A percentile compares a stretch with the other conserved stretches of the same genome.
These are phyloP conservation scores for Juncus inflexus DNA, from an alignment of 176 grass and related monocot species.

Conservation along the genomic window DNA sequence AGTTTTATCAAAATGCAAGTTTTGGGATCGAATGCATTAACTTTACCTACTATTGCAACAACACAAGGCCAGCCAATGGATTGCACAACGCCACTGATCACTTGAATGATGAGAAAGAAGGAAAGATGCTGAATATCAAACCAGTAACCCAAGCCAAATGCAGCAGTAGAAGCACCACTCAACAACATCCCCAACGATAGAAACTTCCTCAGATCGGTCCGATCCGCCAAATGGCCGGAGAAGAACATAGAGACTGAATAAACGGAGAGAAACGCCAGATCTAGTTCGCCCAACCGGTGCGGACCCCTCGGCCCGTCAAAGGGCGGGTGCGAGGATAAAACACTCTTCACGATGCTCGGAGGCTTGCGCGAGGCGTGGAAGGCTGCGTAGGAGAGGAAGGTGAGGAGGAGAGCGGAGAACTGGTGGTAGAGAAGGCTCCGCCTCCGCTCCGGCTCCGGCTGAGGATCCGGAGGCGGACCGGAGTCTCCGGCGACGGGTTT, in stretches of 20 bases:
- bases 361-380: slow-evolving; percentile 99
- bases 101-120: slow-evolving; percentile 64
- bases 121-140: slow-evolving; percentile 44
- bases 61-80: slow-evolving; percentile 92
- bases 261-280: slow-evolving; percentile 77
- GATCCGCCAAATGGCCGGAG: slow-evolving; percentile 78
- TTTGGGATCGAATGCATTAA: not conserved
- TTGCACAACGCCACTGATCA: slow-evolving; percentile 67
- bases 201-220: slow-evolving; percentile 70
- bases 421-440: slow-evolving; percentile 40
- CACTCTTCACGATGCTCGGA: slow-evolving; percentile 90
- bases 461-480: not conserved
- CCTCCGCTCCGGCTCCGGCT: not conserved
- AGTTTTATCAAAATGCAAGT: slow-evolving; percentile 11
- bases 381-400: slow-evolving; percentile 68
- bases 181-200: slow-evolving; percentile 69
- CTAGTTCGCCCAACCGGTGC: slow-evolving; percentile 84
- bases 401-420: slow-evolving; percentile 55
- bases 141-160: slow-evolving; percentile 73
- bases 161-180: slow-evolving; percentile 50
- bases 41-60: slow-evolving; percentile 64
- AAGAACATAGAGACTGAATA: slow-evolving; percentile 74
- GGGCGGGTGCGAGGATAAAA: slow-evolving; percentile 51
- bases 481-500: slow-evolving; percentile 4
- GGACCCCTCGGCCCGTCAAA: slow-evolving; percentile 60